These are phyloP conservation scores for Arxiozyma bovina DNA, from an alignment of 1,139 yeast species.

Conservation along the genomic window DNA sequence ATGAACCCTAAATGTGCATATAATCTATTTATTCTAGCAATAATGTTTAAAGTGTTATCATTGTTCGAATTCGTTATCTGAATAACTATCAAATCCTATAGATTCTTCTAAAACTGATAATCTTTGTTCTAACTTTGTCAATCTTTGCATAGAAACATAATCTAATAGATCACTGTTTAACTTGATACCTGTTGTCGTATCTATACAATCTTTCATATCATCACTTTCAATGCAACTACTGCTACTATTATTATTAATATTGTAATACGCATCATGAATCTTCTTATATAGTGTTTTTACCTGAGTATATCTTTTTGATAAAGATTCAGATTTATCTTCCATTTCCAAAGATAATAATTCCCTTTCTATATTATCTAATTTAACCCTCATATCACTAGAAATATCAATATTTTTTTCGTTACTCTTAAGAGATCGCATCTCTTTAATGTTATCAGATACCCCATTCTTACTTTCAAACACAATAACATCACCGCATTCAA, in stretches of 20 bases:
- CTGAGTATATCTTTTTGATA: too few species aligned
- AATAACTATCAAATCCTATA: neutral
- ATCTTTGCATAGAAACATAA: neutral
- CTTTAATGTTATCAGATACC: neutral
- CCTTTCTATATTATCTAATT: neutral
- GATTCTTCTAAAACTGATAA: neutral
- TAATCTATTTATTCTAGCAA: neutral
- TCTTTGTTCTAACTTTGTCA: neutral
- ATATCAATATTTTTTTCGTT: neutral
- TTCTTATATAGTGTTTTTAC: too few species aligned
- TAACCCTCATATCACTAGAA: neutral
- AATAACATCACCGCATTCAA: neutral
- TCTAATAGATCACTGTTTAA: neutral
- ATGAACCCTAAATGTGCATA: neutral
- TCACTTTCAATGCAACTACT: too few species aligned
- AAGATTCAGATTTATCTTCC: too few species aligned
- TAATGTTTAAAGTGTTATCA: neutral
- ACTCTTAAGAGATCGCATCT: neutral
- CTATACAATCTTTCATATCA: neutral
- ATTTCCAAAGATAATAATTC: neutral
- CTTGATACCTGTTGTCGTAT: neutral
- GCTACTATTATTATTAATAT: too few species aligned
- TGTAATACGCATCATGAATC: neutral
- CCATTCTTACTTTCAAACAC: neutral
- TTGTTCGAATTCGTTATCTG: neutral